A percentile compares a stretch with the other conserved stretches of the same genome.
phyloP scores from a whole-genome alignment of 495 filamentous ascomycete genomes.

The Penicillium subrubescens region DNA sequence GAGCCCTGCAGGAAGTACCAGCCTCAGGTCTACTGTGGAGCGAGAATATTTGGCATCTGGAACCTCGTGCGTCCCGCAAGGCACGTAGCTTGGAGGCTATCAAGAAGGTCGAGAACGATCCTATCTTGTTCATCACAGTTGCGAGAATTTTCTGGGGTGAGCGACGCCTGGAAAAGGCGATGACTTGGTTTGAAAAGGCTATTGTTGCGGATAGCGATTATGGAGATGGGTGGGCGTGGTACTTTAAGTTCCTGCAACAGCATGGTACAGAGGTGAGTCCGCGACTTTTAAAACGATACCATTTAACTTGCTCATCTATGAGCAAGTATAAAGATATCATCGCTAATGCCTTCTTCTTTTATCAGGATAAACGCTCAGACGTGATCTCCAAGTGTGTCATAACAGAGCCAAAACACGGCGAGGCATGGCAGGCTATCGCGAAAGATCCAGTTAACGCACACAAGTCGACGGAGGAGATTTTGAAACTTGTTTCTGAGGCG shows the following conservation, averaged over 20 bases:
- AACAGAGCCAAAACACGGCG: constrained; percentile 86
- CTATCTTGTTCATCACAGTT: constrained; percentile 76
- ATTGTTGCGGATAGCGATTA: constrained; percentile 80
- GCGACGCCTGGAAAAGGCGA: constrained; percentile 83
- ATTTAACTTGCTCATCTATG: neutral
- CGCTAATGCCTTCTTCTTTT: constrained; percentile 9
- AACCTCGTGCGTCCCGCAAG: constrained; percentile 87
- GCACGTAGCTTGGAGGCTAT: constrained; percentile 89
- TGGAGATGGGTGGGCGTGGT: constrained; percentile 98
- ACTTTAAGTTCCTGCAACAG: constrained; percentile 86
- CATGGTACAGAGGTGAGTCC: constrained; percentile 74
- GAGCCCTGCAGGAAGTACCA: constrained; percentile 88
- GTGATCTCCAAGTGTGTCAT: constrained; percentile 72
- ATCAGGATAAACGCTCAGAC: constrained; percentile 78
- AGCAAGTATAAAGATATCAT: neutral
- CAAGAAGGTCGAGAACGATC: constrained; percentile 93
- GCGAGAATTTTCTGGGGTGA: constrained; percentile 78
- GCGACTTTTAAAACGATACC: neutral
- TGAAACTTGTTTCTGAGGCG: constrained; percentile 69
- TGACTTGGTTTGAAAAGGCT: constrained; percentile 96
- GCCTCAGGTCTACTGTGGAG: constrained; percentile 87
- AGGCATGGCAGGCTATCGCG: constrained; percentile 83
- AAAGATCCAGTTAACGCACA: constrained; percentile 83
- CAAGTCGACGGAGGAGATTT: constrained; percentile 74
- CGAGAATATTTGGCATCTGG: constrained; percentile 93